A percentile compares a stretch with the other conserved stretches of the same genome.
Conservation (phyloP, 306 rosid species). For the Mucuna pruriens region DNA sequence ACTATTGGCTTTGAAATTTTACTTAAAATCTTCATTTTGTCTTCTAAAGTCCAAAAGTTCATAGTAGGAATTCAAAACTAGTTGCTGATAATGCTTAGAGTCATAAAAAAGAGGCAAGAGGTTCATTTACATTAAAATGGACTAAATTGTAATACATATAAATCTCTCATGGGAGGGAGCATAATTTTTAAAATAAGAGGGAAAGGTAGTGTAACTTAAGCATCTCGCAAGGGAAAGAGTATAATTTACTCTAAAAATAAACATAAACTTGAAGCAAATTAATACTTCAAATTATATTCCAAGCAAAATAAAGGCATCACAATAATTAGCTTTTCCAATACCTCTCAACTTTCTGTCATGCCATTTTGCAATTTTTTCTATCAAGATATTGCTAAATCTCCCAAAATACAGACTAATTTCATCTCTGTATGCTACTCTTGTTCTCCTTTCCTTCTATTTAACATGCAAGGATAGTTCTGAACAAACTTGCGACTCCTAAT, state of each 20-base stretch:
- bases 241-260: background rate
- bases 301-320: background rate
- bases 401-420: background rate
- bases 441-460: background rate
- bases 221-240: background rate
- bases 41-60: background rate
- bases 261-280: background rate
- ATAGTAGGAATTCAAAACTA: background rate
- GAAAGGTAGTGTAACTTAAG: background rate
- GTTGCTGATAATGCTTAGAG: background rate
- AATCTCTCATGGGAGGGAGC: background rate
- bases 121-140: background rate
- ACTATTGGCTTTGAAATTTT: background rate
- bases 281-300: background rate
- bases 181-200: background rate
- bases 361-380: conserved; percentile 5
- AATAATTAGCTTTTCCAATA: conserved; percentile 3
- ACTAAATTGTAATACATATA: background rate
- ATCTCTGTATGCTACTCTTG: background rate
- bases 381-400: conserved; percentile 7
- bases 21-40: too few species aligned
- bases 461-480: background rate
- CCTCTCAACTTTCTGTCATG: conserved; percentile 14
- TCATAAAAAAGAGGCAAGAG: background rate
- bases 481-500: conserved; percentile 14